Percentiles rank a stretch among this genome's conserved stretches.
Evolutionary conservation across 2,329 filamentous ascomycete genomes (phyloP).

Genomic region (Fusarium sp.): DNA sequence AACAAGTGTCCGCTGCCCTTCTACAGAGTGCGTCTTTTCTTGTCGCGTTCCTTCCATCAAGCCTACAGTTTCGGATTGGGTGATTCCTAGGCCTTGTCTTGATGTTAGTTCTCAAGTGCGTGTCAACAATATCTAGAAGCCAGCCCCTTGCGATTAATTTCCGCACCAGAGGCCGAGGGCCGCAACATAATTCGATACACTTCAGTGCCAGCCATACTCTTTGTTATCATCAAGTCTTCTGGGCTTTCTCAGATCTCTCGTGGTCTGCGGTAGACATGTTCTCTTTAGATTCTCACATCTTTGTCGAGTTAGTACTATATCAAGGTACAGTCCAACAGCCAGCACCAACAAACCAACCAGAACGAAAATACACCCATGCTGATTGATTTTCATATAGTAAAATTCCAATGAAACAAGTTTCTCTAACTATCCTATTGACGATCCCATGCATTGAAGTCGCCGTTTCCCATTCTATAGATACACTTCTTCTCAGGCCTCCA

Average conservation of each 20-base stretch:
- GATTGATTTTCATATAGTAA: not conserved
- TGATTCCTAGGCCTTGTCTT: conserved; percentile 47
- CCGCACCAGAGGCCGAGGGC: not conserved
- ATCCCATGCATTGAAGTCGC: not conserved
- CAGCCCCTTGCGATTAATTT: not conserved
- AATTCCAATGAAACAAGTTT: not conserved
- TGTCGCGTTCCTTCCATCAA: conserved; percentile 31
- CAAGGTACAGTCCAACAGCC: not conserved
- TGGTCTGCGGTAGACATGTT: conserved; percentile 46
- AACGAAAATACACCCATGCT: not conserved
- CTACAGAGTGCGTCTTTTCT: conserved; percentile 47
- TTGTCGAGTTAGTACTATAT: not conserved
- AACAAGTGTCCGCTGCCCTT: conserved; percentile 54
- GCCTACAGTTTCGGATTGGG: conserved; percentile 27
- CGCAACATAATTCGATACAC: not conserved
- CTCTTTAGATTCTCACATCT: conserved; percentile 46
- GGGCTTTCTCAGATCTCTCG: conserved; percentile 47
- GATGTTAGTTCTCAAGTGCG: not conserved
- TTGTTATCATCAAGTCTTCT: conserved; percentile 45
- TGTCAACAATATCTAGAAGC: too few species aligned
- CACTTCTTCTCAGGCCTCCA: not conserved
- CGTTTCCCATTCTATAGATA: not conserved
- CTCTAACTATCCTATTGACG: not conserved
- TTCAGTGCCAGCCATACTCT: conserved; percentile 33
- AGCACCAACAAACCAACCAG: too few species aligned